Percentiles rank a stretch among this genome's conserved stretches.
phyloP scores from a whole-genome alignment of 177 flowering plant genomes.

The Vitis hybrid region DNA sequence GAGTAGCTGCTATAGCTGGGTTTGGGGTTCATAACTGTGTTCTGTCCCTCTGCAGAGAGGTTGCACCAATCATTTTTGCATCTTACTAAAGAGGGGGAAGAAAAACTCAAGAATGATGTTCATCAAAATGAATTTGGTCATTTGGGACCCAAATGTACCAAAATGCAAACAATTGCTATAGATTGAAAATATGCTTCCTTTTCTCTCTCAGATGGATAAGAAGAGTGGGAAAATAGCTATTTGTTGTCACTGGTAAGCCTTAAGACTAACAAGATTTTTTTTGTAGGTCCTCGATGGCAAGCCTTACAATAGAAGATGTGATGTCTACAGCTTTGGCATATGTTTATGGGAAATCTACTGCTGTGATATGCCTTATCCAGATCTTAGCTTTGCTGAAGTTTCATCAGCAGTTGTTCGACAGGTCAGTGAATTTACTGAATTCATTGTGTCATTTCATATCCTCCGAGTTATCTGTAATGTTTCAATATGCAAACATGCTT shows the following conservation, averaged over 20 bases:
- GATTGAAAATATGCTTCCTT: not conserved
- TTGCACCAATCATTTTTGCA: no score
- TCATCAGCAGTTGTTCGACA: conserved; percentile 45
- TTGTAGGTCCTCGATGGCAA: conserved; percentile 40
- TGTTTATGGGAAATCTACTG: conserved; percentile 48
- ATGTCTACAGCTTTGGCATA: conserved; percentile 46
- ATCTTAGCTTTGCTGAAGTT: conserved; percentile 39
- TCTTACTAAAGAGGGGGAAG: no score
- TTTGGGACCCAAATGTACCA: no score
- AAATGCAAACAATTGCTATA: no score
- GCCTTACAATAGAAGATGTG: conserved; percentile 44
- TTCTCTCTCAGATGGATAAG: not conserved
- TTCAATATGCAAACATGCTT: not conserved
- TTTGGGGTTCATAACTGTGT: no score
- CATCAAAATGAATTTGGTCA: no score
- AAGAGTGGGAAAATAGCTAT: not conserved
- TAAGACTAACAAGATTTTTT: not conserved
- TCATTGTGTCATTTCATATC: not conserved
- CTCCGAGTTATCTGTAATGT: not conserved
- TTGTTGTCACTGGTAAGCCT: not conserved
- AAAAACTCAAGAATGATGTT: no score
- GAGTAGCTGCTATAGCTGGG: no score
- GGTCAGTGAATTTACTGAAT: conserved; percentile 17
- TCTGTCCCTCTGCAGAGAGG: no score
- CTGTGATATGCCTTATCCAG: conserved; percentile 44